Evolutionary conservation across 441 rosid species (phyloP), one percentile per base, ranked within the genome.

Genomic region (Corymbia citriodora): DNA sequence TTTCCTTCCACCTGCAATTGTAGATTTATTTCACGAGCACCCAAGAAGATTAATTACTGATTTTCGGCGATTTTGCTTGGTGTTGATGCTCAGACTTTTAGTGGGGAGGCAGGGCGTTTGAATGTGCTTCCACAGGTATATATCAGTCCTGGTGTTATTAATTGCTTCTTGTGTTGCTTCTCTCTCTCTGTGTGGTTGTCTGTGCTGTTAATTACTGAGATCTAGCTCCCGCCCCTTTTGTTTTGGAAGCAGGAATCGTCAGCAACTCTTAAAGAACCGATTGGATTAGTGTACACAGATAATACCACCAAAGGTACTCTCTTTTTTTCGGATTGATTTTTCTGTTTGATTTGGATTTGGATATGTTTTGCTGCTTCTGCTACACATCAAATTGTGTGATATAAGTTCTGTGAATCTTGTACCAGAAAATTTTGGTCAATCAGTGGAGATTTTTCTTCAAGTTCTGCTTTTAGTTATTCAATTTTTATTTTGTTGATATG

Each of bases 111-210:
- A 54, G 90, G 89, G 79, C 98, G 92, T 91, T 92, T 96, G 52
- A 94, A 97, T 93, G 92, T 95, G 91, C 92, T 97, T 89, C 96
- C 96, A 1, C 96, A 95, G 96, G 97, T 94, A 70, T 12, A 36
- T 45, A 36, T 45, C 7, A 81, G 33, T 31, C 13, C 40, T 49
- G 55, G 50, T 45, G 61, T 33, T 89, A 40, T 19, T 65, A 40
- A 49, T 87, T 31, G 57, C 33, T 83, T 61, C 65, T 70, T 53
- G 48, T 54, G 27, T n/a, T 57, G 54, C 17, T n/a, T 31, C 61
- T 89, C 36, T 89, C 36, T 89, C 17, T 23, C 8, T 89, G 55
- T 70, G 50, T 57, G 21, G 72, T 88, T 70, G 49, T 83, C 23
- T 25, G 50, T 79, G 85, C 88, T 27, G 27, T 87, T 55, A 13